These are phyloP conservation scores for Boletus sp. DNA, from an alignment of 768 basidiomycete species.

Conservation along the genomic window DNA sequence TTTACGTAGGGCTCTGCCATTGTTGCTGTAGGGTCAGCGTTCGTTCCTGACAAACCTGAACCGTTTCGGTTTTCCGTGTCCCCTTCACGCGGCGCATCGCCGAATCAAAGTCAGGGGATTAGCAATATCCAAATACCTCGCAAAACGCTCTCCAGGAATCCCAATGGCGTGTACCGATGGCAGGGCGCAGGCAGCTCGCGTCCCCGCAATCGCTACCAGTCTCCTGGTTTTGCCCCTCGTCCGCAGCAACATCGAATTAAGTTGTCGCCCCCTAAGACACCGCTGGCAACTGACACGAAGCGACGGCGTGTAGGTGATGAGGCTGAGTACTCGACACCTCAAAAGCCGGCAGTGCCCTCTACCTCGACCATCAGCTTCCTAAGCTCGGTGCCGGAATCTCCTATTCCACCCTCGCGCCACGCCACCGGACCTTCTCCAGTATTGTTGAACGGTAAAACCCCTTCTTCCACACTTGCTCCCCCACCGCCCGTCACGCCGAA, in stretches of 20 bases:
- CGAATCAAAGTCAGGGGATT: constrained; percentile 17
- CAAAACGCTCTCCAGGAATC: constrained; percentile 63
- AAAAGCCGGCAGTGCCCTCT: constrained; percentile 30
- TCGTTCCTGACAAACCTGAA: constrained; percentile 39
- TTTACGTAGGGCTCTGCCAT: constrained; percentile 10
- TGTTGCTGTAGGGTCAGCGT: constrained; percentile 23
- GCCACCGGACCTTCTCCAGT: constrained; percentile 26
- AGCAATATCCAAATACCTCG: constrained; percentile 37
- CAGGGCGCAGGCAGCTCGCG: constrained; percentile 75
- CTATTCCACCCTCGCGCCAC: constrained; percentile 33
- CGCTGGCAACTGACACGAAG: constrained; percentile 50
- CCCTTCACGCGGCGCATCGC: constrained; percentile 31
- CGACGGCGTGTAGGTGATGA: constrained; percentile 59
- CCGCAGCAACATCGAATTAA: constrained; percentile 46
- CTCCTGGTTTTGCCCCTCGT: constrained; percentile 68
- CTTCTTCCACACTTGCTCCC: constrained; percentile 24
- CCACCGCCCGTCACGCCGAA: constrained; percentile 27
- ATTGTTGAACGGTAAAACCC: constrained; percentile 25
- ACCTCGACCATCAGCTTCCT: constrained; percentile 25
- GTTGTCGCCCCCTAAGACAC: constrained; percentile 39
- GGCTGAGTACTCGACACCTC: constrained; percentile 35
- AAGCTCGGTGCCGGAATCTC: constrained; percentile 31
- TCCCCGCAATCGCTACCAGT: constrained; percentile 65
- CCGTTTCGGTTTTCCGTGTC: constrained; percentile 64
- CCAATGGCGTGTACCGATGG: constrained; percentile 73